Evolutionary conservation across 495 filamentous ascomycete species (phyloP).

Genomic region (Penicillium manginii): DNA sequence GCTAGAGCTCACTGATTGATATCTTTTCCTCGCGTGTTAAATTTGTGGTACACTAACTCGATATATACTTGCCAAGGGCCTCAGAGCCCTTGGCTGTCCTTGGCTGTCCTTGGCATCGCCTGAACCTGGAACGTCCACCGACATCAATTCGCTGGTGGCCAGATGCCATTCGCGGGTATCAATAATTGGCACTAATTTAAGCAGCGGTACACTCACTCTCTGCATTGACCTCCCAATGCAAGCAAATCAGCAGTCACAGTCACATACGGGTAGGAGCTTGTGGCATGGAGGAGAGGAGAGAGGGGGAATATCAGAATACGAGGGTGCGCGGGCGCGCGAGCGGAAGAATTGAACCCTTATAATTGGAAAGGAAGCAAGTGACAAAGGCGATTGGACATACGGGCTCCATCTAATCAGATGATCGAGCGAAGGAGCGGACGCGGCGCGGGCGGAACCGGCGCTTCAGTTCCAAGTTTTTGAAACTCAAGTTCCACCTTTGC

Average conservation of each 20-base stretch:
- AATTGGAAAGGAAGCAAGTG: neutral
- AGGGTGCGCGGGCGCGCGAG: neutral
- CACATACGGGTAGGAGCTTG: neutral
- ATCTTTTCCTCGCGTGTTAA: neutral
- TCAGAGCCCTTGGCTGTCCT: neutral
- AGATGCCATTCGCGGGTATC: neutral
- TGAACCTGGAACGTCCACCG: neutral
- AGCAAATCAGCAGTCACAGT: neutral
- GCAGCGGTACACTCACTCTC: neutral
- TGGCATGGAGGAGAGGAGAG: too few species aligned
- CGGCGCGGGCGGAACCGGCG: constrained; percentile 6
- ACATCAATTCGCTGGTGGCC: neutral
- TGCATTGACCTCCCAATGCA: neutral
- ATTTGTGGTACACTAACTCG: constrained; percentile 2
- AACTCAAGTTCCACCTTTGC: neutral
- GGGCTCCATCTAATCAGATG: constrained; percentile 6
- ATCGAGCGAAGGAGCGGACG: constrained; percentile 3
- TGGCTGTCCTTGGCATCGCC: constrained; percentile 5
- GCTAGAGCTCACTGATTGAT: constrained; percentile 4
- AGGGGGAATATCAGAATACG: too few species aligned
- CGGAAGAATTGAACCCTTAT: neutral
- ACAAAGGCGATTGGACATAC: neutral
- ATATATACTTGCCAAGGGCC: constrained; percentile 2
- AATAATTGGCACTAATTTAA: constrained; percentile 1
- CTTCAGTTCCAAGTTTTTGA: constrained; percentile 3